A percentile compares a stretch with the other conserved stretches of the same genome.
phyloP scores from a whole-genome alignment of 768 basidiomycete genomes.

The Lepiota brunneoincarnata region DNA sequence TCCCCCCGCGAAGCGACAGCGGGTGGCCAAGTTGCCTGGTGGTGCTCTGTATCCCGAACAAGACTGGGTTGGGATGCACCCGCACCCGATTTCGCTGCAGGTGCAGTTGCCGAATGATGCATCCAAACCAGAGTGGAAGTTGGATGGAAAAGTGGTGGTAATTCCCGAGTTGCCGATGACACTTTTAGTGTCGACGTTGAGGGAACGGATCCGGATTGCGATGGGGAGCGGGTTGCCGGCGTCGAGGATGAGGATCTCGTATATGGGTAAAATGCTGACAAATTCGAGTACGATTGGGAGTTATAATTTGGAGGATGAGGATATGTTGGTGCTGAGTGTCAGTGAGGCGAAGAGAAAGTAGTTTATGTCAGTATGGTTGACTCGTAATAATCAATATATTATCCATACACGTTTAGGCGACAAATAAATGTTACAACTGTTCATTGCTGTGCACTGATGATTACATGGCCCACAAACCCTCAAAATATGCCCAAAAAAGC shows the following conservation, averaged over 20 bases:
- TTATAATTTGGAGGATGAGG: conserved; percentile 92
- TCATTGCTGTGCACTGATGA: no score
- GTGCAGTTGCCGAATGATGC: conserved; percentile 83
- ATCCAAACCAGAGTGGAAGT: conserved; percentile 90
- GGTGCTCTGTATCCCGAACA: conserved; percentile 82
- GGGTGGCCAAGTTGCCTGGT: conserved; percentile 80
- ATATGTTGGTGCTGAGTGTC: conserved; percentile 73
- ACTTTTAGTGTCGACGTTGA: conserved; percentile 81
- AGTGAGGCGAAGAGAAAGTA: conserved; percentile 76
- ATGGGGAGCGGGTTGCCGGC: conserved; percentile 78
- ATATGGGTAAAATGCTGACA: conserved; percentile 80
- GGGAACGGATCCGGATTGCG: conserved; percentile 81
- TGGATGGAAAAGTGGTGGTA: conserved; percentile 76
- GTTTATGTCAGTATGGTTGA: background rate
- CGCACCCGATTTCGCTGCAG: conserved; percentile 85
- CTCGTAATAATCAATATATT: no score
- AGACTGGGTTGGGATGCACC: conserved; percentile 91
- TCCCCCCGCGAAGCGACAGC: conserved; percentile 85
- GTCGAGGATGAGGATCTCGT: conserved; percentile 79
- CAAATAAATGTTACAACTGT: no score
- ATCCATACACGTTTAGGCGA: no score
- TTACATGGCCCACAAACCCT: no score
- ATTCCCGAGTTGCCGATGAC: conserved; percentile 84
- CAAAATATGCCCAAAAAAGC: no score
- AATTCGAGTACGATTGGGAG: conserved; percentile 82